These are phyloP conservation scores for Bjerkandera adusta DNA, from an alignment of 1,284 basidiomycete genomes.

Conservation along the genomic window DNA sequence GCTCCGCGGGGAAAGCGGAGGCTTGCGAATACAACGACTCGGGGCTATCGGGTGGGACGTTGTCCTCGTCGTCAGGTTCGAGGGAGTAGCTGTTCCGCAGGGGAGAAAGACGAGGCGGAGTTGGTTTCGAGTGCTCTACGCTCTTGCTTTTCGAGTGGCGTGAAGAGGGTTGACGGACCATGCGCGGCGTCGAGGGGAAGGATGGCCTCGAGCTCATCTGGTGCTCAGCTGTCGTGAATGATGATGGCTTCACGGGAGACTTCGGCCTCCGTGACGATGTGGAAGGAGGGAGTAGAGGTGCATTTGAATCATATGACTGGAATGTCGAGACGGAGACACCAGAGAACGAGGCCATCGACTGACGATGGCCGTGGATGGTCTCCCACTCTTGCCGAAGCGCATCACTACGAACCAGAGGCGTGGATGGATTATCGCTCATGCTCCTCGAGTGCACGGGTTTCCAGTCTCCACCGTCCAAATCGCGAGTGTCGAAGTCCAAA, in stretches of 20 bases:
- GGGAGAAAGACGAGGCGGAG: too few relatives aligned
- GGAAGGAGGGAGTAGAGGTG: neutral
- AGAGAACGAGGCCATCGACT: too few relatives aligned
- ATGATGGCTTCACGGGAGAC: neutral
- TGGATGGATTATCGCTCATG: neutral
- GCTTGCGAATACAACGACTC: slow-evolving; percentile 8
- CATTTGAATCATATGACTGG: too few relatives aligned
- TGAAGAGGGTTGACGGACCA: neutral
- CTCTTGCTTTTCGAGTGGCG: neutral
- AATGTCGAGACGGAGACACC: too few relatives aligned
- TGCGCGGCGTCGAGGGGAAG: slow-evolving; percentile 4
- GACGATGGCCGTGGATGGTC: too few relatives aligned
- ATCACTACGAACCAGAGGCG: too few relatives aligned
- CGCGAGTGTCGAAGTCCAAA: slow-evolving; percentile 11
- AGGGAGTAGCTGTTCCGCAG: neutral
- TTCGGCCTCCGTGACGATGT: slow-evolving; percentile 1
- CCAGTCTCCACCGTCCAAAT: slow-evolving; percentile 1
- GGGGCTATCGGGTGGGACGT: slow-evolving; percentile 8
- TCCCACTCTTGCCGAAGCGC: too few relatives aligned
- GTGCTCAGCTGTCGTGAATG: slow-evolving; percentile 3
- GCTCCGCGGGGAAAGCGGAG: slow-evolving; percentile 1
- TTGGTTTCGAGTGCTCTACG: too few relatives aligned
- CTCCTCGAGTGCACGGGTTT: neutral
- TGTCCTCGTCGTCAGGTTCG: neutral
- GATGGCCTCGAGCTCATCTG: slow-evolving; percentile 2